Evolutionary conservation across 1,284 basidiomycete species (phyloP).

Genomic region (Boletus sp.): DNA sequence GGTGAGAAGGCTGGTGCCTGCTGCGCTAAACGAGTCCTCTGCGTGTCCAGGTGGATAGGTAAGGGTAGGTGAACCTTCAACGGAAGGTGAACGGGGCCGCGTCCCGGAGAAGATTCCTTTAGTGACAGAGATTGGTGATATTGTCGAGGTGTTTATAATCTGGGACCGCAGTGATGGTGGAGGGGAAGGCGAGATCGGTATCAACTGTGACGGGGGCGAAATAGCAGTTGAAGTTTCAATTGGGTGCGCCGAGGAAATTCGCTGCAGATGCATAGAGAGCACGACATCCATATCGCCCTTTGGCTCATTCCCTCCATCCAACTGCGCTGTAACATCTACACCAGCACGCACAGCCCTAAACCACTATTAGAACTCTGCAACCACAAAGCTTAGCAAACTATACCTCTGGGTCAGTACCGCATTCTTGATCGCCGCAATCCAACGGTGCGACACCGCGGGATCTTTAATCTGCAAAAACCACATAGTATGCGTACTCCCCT

Average conservation of each 20-base stretch:
- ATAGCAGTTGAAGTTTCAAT: conserved; percentile 14
- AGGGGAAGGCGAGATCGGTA: conserved; percentile 42
- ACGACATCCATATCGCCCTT: conserved; percentile 76
- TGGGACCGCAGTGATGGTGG: conserved; percentile 45
- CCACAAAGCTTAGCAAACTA: conserved; percentile 2
- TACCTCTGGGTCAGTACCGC: conserved; percentile 69
- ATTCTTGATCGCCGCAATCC: conserved; percentile 70
- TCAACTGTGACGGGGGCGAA: conserved; percentile 15
- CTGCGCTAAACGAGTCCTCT: conserved; percentile 52
- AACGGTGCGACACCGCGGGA: conserved; percentile 57
- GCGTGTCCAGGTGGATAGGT: conserved; percentile 19
- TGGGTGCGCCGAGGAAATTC: conserved; percentile 39
- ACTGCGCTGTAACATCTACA: conserved; percentile 45
- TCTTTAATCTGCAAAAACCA: conserved; percentile 68
- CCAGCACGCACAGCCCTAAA: conserved; percentile 63
- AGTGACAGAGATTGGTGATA: conserved; percentile 31
- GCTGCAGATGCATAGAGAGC: conserved; percentile 71
- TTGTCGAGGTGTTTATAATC: conserved; percentile 20
- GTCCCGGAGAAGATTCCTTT: conserved; percentile 55
- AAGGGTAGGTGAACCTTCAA: conserved; percentile 35
- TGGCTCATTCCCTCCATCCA: conserved; percentile 50
- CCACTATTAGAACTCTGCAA: conserved; percentile 3
- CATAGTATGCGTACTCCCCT: conserved; percentile 17
- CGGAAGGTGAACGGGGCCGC: conserved; percentile 56
- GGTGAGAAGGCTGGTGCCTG: conserved; percentile 50